phyloP scores from a whole-genome alignment of 257 asterid genomes.

The Solanum ossicruentum region DNA sequence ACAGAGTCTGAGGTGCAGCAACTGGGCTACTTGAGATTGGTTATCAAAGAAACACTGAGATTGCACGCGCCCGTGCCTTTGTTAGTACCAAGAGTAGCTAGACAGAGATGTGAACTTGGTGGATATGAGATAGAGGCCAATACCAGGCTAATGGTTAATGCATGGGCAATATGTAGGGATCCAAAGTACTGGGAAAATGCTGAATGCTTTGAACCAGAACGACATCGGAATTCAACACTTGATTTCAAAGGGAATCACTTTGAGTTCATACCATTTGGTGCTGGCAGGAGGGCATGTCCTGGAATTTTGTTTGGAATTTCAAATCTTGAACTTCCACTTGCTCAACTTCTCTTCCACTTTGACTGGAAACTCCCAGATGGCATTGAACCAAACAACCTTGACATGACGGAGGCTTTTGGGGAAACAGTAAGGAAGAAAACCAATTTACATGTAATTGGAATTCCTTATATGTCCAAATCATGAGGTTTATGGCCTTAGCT shows the following conservation, averaged over 20 bases:
- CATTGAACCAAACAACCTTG: not conserved
- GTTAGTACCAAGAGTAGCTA: not conserved
- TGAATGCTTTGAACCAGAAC: slow-evolving; percentile 3
- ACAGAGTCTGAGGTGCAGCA: not conserved
- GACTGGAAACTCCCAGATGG: slow-evolving; percentile 23
- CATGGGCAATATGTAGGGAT: slow-evolving; percentile 23
- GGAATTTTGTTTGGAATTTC: slow-evolving; percentile 13
- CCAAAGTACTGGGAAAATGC: slow-evolving; percentile 11
- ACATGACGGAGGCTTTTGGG: slow-evolving; percentile 19
- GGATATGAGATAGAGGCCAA: slow-evolving; percentile 3
- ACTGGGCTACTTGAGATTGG: not conserved
- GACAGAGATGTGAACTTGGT: not conserved
- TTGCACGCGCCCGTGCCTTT: not conserved
- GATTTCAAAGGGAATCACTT: slow-evolving; percentile 13
- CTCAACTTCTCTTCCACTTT: slow-evolving; percentile 14
- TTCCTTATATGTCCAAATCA: not conserved
- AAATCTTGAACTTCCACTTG: slow-evolving; percentile 13
- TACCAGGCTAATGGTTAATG: slow-evolving; percentile 12
- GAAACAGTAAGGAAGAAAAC: slow-evolving; percentile 4
- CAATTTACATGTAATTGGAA: slow-evolving; percentile 5
- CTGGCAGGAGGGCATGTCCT: slow-evolving; percentile 26
- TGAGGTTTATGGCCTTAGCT: not conserved
- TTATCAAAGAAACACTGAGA: not conserved
- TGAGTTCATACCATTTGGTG: slow-evolving; percentile 18
- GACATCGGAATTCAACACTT: slow-evolving; percentile 10